Evolutionary conservation across 176 grass and related monocot genomes (phyloP), one percentile per base, ranked within the genome.

Genomic region (Oryza glaberrima): DNA sequence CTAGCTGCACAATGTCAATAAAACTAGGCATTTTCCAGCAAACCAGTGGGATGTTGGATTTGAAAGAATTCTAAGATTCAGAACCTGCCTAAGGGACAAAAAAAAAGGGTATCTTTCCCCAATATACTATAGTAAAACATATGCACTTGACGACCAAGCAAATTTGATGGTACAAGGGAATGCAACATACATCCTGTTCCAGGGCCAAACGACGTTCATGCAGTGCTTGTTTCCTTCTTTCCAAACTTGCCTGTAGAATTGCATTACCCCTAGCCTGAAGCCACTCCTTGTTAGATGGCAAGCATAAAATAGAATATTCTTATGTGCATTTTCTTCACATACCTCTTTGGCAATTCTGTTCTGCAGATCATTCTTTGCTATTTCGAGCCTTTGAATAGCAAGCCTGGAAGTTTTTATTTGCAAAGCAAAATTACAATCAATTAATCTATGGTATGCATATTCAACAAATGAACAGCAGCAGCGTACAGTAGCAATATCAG

Each of bases 151-250:
- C 69, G 49, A 51, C 26, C 61, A 70, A 83, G 38, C 15, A 82
- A 87, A 86, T 35, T 65, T 76, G 72, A 67, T 0, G 84, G 87
- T 77, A 66, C 68, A 73, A 77, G 80, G 75, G 7, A 77, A 88
- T 80, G 58, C 67, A 69, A 58, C 92, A 92, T 96, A 99, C 96
- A 96, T 99, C 97, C 88, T 99, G 97, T 90, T 99, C 97, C 84
- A 99, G 87, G 68, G 92, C 97, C 84, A 99, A 82, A 44, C 97
- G 92, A 17, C 92, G 97, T 76, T 99, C 97, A 86, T 96, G 97
- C 71, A 99, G 81, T 46, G 97, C 97, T 88, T 99, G 97, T 78
- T 99, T 99, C 86, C 97, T 94, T 94, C 94, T 99, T 92, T 99
- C 94, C 85, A 99, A 87, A 82, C 97, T 99, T 41, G 97, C 92